Conservation (phyloP, 306 rosid genomes). For the Spatholobus suberectus region DNA sequence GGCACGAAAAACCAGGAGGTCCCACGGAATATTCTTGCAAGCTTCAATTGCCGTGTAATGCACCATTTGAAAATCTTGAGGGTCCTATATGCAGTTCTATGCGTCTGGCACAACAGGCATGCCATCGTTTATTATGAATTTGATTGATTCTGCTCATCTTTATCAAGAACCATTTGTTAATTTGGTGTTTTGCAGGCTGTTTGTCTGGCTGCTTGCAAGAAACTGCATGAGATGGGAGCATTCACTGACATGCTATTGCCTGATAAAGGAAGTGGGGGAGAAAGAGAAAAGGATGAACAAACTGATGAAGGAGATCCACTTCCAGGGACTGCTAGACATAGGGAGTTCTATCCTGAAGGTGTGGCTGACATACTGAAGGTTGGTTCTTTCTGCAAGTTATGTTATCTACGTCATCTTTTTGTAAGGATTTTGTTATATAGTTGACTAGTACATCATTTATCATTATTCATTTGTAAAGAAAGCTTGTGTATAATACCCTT, state of each 20-base stretch:
- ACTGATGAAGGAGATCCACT: conserved; percentile 94
- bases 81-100: conserved; percentile 95
- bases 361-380: conserved; percentile 93
- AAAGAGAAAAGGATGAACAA: conserved; percentile 82
- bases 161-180: conserved; percentile 33
- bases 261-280: conserved; percentile 99
- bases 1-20: conserved; percentile 87
- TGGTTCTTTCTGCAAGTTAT: conserved; percentile 47
- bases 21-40: conserved; percentile 94
- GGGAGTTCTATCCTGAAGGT: conserved; percentile 99
- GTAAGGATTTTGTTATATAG: conserved; percentile 27
- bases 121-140: conserved; percentile 31
- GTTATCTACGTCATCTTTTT: conserved; percentile 30
- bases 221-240: conserved; percentile 99
- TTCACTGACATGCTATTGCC: conserved; percentile 99
- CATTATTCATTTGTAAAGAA: conserved; percentile 13
- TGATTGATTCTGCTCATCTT: conserved; percentile 34
- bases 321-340: conserved; percentile 98
- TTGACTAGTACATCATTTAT: background rate
- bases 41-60: conserved; percentile 99
- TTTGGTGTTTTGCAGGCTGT: conserved; percentile 74
- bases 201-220: conserved; percentile 99
- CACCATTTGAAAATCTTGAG: conserved; percentile 96
- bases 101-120: conserved; percentile 98
- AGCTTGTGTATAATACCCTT: conserved; percentile 3